These are phyloP conservation scores for Aureobasidium uvarum DNA, from an alignment of 2,329 filamentous ascomycete genomes.

Conservation along the genomic window DNA sequence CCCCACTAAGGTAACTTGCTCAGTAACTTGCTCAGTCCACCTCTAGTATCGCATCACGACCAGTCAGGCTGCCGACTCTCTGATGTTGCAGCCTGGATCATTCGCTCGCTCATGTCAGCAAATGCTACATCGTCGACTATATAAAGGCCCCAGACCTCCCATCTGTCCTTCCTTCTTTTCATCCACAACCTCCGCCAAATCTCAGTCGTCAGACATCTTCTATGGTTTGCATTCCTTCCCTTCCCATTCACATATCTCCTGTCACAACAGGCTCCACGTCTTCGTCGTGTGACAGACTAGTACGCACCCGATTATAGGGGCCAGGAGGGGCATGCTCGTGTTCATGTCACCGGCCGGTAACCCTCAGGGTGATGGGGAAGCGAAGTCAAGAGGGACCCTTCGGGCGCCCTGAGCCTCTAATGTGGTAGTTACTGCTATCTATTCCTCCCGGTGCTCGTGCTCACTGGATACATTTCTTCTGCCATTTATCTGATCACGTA, in stretches of 20 bases:
- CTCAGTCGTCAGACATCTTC: not conserved
- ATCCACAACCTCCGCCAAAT: not conserved
- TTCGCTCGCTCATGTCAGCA: not conserved
- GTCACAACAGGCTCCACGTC: not conserved
- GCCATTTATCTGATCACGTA: constrained; percentile 3
- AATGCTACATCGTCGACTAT: not conserved
- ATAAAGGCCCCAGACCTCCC: not conserved
- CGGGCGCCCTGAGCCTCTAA: not conserved
- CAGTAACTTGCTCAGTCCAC: not conserved
- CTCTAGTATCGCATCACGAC: not conserved
- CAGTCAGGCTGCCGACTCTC: not conserved
- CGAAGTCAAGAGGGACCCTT: not conserved
- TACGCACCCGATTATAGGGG: not conserved
- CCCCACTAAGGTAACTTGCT: not conserved
- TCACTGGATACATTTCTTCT: not conserved
- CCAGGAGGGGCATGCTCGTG: constrained; percentile 1
- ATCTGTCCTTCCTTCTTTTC: not conserved
- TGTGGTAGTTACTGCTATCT: not conserved
- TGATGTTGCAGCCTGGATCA: not conserved
- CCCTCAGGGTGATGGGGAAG: not conserved
- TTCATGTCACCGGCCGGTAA: not conserved
- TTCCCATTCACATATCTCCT: not conserved
- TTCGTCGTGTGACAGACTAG: constrained; percentile 6
- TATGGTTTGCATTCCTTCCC: not conserved
- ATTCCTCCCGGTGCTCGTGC: not conserved